A percentile compares a stretch with the other conserved stretches of the same genome.
These are phyloP conservation scores for Stephanodiscus minutulus DNA, from an alignment of 108 stramenopile species.

Conservation along the genomic window DNA sequence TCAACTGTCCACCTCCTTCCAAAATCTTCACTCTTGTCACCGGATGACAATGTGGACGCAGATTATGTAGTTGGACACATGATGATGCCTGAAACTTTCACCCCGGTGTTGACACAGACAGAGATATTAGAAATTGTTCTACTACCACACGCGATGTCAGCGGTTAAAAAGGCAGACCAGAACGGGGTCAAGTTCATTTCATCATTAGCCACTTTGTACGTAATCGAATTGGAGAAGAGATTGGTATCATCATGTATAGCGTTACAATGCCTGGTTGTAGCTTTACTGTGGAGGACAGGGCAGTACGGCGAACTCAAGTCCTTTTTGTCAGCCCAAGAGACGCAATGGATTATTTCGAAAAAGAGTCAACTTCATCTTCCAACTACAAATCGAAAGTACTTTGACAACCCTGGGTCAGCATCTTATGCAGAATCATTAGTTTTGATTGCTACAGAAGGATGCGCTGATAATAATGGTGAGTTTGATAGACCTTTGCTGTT, in stretches of 20 bases:
- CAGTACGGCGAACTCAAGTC: slow-evolving; percentile 14
- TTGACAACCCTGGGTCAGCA: slow-evolving; percentile 25
- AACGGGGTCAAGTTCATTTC: slow-evolving; percentile 25
- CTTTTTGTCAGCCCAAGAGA: slow-evolving; percentile 24
- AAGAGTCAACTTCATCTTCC: slow-evolving; percentile 30
- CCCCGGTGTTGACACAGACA: slow-evolving; percentile 25
- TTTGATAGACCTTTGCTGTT: background rate
- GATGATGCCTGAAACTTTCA: slow-evolving; percentile 12
- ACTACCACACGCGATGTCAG: slow-evolving; percentile 29
- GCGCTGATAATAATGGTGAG: background rate
- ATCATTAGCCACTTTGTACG: slow-evolving; percentile 22
- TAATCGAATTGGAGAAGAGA: slow-evolving; percentile 33
- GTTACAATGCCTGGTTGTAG: slow-evolving; percentile 33
- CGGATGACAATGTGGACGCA: slow-evolving; percentile 7
- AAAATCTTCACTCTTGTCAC: slow-evolving; percentile 7
- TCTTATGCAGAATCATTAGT: slow-evolving; percentile 29
- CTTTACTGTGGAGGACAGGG: slow-evolving; percentile 21
- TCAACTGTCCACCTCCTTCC: slow-evolving; percentile 23
- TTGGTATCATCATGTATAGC: slow-evolving; percentile 25
- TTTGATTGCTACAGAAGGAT: slow-evolving; percentile 11
- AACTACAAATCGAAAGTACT: slow-evolving; percentile 16
- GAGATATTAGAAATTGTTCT: slow-evolving; percentile 34
- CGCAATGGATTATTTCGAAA: slow-evolving; percentile 26
- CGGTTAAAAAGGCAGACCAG: slow-evolving; percentile 12
- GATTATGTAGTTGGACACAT: slow-evolving; percentile 5